A percentile compares a stretch with the other conserved stretches of the same genome.
Evolutionary conservation across 768 basidiomycete species (phyloP).

Genomic region (Naematelia encephala): DNA sequence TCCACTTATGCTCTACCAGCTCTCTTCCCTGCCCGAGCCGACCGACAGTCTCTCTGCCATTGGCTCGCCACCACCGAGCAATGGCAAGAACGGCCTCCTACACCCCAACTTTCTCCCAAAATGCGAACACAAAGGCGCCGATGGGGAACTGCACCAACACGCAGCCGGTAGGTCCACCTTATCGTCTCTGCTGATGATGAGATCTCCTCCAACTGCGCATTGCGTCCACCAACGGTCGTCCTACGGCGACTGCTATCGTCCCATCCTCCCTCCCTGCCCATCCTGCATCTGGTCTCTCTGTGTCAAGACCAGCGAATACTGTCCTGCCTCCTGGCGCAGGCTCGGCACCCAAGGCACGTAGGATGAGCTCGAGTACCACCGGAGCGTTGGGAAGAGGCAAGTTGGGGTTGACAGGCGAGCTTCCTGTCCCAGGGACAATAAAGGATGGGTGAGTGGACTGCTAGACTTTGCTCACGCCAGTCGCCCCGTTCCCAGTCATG

Average conservation of each 20-base stretch:
- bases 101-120: constrained; percentile 40
- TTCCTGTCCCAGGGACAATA: constrained; percentile 7
- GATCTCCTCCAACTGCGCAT: constrained; percentile 33
- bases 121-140: constrained; percentile 36
- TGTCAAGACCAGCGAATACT: constrained; percentile 23
- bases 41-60: neutral
- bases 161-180: constrained; percentile 37
- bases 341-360: constrained; percentile 25
- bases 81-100: constrained; percentile 31
- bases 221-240: constrained; percentile 16
- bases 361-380: constrained; percentile 44
- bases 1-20: neutral
- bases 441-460: neutral
- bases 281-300: constrained; percentile 30
- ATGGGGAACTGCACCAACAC: constrained; percentile 39
- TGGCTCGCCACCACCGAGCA: neutral
- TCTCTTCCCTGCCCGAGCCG: neutral
- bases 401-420: constrained; percentile 33
- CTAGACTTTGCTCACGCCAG: constrained; percentile 6
- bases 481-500: constrained; percentile 15
- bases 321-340: constrained; percentile 3
- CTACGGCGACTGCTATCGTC: constrained; percentile 14
- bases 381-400: constrained; percentile 43
- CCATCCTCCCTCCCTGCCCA: constrained; percentile 36
- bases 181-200: constrained; percentile 7